phyloP scores from a whole-genome alignment of 2,329 filamentous ascomycete species.

The Penicillium sp. region DNA sequence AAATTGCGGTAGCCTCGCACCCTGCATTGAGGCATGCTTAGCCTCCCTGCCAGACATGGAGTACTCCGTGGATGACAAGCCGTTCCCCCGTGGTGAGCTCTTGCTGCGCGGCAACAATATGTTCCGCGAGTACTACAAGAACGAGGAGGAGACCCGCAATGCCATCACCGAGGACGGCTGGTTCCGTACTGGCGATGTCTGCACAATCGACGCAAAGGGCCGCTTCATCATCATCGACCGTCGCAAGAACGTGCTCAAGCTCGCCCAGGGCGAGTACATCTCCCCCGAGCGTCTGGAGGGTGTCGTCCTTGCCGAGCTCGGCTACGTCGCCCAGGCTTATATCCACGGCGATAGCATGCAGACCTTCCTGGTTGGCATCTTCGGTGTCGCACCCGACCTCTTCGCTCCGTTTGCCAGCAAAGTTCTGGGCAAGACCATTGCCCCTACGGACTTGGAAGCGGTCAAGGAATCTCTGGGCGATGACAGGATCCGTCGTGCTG shows the following conservation, averaged over 20 bases:
- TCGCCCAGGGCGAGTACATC: conserved; percentile 96
- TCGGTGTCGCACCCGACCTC: conserved; percentile 79
- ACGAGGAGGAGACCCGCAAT: conserved; percentile 81
- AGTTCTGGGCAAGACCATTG: conserved; percentile 67
- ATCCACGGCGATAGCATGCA: conserved; percentile 88
- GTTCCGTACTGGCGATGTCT: conserved; percentile 96
- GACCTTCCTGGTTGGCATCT: conserved; percentile 77
- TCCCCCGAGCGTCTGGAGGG: conserved; percentile 97
- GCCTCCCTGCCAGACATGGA: conserved; percentile 91
- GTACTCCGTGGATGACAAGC: conserved; percentile 83
- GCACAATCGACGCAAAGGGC: conserved; percentile 76
- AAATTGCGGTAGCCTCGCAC: conserved; percentile 74
- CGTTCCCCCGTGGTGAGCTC: conserved; percentile 84
- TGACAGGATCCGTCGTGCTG: conserved; percentile 68
- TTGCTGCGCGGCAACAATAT: conserved; percentile 75
- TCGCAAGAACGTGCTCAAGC: conserved; percentile 98
- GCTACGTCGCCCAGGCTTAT: conserved; percentile 74
- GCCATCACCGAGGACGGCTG: conserved; percentile 83
- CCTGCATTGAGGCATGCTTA: conserved; percentile 71
- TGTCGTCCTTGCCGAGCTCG: conserved; percentile 78
- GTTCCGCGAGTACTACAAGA: conserved; percentile 87
- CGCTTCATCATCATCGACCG: conserved; percentile 93
- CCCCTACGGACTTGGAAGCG: conserved; percentile 62
- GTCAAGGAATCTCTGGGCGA: conserved; percentile 67
- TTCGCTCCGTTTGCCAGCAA: conserved; percentile 81